Evolutionary conservation across 2,329 filamentous ascomycete species (phyloP), one percentile per base, ranked within the genome.

Genomic region (Orbilia blumenaviensis): DNA sequence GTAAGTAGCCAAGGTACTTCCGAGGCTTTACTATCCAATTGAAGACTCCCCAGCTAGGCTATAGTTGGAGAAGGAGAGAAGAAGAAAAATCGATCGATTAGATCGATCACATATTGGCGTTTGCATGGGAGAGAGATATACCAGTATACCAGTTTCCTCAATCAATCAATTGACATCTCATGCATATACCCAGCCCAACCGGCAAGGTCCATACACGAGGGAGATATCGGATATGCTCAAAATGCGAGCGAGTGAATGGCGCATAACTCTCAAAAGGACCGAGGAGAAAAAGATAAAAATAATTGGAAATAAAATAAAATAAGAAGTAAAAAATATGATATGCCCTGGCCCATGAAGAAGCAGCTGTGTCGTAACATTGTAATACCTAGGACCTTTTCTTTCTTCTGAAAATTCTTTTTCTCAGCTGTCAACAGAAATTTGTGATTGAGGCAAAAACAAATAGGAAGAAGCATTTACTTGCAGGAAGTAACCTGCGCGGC

Each of bases 371-470:
- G 52, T 56, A 56, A 38, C 32, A 56, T 38, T 34, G 52, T 56
- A 56, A 56, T 56, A 56, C 52, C 2, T 18, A 18, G 14, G 10
- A 23, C 38, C 38, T 14, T 41, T 41, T 41, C 14, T 34, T 34
- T 12, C 1, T 9, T 34, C 6, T 34, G 29, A 1, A 6, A 10
- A 4, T 10, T 9, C 18, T 46, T 12, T 3, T 6, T 25, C 23
- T 34, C 36, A 38, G 36, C 42, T 25, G 21, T 48, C 9, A 25
- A 54, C 50, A 42, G 18, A 62, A 54, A 12, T 74, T 62, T 74
- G 44, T 67, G 63, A 75, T 68, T 75, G 71, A 75, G 71, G 71
- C 71, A 75, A 75, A 75, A 38, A 54, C 12, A 21, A 48, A 32
- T 41, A 25, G 18, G 27, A 32, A 54, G 18, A 5, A 34, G 34